These are phyloP conservation scores for Stromatinia cepivora DNA, from an alignment of 2,329 filamentous ascomycete species.

Conservation along the genomic window DNA sequence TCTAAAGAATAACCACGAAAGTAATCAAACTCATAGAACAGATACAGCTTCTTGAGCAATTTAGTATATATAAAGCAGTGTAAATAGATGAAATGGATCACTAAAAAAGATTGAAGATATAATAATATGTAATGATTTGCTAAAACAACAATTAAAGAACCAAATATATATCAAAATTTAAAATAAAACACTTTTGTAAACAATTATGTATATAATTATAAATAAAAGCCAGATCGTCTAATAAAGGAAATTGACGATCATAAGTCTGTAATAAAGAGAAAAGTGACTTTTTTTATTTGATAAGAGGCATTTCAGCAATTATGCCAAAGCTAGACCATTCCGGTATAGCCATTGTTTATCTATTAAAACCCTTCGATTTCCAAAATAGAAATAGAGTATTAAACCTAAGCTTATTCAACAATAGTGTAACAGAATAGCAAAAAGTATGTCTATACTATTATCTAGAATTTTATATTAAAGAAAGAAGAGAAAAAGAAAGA, in stretches of 20 bases:
- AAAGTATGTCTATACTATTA: too few species aligned
- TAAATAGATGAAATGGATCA: conserved; percentile 2
- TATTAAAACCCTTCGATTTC: too few species aligned
- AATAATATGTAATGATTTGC: conserved; percentile 6
- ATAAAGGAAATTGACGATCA: conserved; percentile 31
- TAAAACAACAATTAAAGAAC: conserved; percentile 21
- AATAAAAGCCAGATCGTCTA: conserved; percentile 4
- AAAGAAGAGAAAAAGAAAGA: too few species aligned
- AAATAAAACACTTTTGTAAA: conserved; percentile 8
- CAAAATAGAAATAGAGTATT: too few species aligned
- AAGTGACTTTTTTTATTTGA: too few species aligned
- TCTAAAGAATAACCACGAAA: neutral
- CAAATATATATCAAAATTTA: neutral
- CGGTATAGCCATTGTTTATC: too few species aligned
- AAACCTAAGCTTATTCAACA: too few species aligned
- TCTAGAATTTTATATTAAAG: too few species aligned
- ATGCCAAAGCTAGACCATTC: too few species aligned
- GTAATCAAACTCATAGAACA: neutral
- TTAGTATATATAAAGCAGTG: neutral
- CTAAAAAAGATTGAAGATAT: conserved; percentile 23
- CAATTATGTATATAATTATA: conserved; percentile 5
- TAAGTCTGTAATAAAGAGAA: conserved; percentile 23
- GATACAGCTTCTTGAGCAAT: neutral
- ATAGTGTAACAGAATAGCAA: too few species aligned
- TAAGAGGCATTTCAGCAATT: too few species aligned